Evolutionary conservation across 176 grass and related monocot genomes (phyloP).

Genomic region (Olyra latifolia): DNA sequence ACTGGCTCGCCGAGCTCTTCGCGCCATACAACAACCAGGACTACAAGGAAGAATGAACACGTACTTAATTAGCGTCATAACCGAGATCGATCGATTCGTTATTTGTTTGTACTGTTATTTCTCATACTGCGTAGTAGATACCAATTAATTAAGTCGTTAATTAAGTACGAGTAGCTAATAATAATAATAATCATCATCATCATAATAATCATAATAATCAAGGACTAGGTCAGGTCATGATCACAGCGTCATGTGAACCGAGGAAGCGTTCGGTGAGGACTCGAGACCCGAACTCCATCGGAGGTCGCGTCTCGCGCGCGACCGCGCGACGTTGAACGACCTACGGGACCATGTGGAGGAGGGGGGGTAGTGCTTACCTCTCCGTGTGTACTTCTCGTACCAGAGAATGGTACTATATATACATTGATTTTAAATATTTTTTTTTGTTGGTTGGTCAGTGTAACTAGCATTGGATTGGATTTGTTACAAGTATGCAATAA

Average conservation of each 20-base stretch:
- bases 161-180: too few species aligned
- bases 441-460: neutral
- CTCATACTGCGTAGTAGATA: neutral
- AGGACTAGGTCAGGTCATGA: constrained; percentile 41
- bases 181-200: neutral
- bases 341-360: constrained; percentile 15
- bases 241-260: constrained; percentile 43
- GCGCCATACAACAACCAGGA: constrained; percentile 86
- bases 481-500: neutral
- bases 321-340: neutral
- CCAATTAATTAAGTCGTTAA: neutral
- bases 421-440: constrained; percentile 8
- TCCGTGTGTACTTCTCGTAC: neutral
- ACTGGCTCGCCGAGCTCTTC: constrained; percentile 86
- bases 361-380: neutral
- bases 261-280: constrained; percentile 34
- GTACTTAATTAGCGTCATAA: too few species aligned
- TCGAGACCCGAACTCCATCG: neutral
- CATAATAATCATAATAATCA: neutral
- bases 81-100: constrained; percentile 34
- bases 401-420: neutral
- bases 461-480: neutral
- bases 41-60: constrained; percentile 69
- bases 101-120: constrained; percentile 42
- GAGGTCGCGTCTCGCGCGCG: neutral